phyloP scores from a whole-genome alignment of 345 rosid species.

The Arabidopsis thaliana region DNA sequence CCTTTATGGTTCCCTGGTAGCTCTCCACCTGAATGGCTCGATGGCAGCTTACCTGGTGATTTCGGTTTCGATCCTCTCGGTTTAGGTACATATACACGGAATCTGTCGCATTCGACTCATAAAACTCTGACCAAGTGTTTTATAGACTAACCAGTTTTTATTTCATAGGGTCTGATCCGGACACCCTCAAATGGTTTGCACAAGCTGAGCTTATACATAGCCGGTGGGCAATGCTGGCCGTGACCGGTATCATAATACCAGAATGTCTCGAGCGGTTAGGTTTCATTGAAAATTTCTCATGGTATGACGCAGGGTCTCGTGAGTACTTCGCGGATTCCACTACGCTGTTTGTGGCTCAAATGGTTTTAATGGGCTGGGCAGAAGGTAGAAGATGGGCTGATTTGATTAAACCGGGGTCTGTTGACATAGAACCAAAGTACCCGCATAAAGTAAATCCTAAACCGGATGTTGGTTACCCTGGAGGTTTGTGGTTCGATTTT shows the following conservation, averaged over 20 bases:
- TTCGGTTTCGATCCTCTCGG: conserved; percentile 95
- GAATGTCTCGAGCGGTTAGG: conserved; percentile 81
- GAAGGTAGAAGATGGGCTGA: conserved; percentile 98
- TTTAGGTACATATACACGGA: conserved; percentile 51
- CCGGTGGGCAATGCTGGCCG: conserved; percentile 99
- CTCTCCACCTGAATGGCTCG: conserved; percentile 88
- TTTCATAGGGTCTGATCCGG: conserved; percentile 85
- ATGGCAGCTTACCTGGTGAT: conserved; percentile 95
- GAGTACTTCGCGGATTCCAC: conserved; percentile 82
- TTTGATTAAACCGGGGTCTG: conserved; percentile 79
- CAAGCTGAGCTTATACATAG: conserved; percentile 91
- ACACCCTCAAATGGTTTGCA: conserved; percentile 84
- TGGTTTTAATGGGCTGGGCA: conserved; percentile 86
- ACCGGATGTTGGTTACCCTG: conserved; percentile 90
- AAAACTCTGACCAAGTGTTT: too few species aligned
- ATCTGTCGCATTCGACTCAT: too few species aligned
- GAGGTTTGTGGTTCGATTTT: conserved; percentile 92
- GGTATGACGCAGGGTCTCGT: conserved; percentile 84
- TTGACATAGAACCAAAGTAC: conserved; percentile 65
- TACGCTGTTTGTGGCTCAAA: conserved; percentile 70
- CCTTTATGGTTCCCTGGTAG: conserved; percentile 97
- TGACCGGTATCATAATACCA: conserved; percentile 79
- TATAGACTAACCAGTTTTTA: not conserved
- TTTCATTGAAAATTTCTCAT: conserved; percentile 71
- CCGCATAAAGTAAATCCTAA: conserved; percentile 74